Evolutionary conservation across 345 rosid species (phyloP).

Genomic region (Salix koriyanagi): DNA sequence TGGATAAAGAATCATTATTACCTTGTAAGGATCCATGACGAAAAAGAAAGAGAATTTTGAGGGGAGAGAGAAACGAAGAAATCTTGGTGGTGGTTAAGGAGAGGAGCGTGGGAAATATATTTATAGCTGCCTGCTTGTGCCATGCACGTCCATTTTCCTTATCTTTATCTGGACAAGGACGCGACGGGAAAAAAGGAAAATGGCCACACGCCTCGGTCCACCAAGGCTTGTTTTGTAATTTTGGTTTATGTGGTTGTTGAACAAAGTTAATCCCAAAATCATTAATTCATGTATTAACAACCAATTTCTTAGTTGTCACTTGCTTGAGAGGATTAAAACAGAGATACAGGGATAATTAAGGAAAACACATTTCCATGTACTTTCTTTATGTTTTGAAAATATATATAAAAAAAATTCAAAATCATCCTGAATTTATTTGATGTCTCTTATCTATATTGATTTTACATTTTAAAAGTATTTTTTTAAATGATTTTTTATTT

Average conservation of each 20-base stretch:
- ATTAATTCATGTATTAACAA: not conserved
- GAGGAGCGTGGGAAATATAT: not conserved
- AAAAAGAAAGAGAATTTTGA: not conserved
- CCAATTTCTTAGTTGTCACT: not conserved
- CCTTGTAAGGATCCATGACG: conserved; percentile 19
- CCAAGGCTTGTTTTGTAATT: not conserved
- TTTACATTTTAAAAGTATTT: too few relatives aligned
- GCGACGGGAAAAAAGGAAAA: not conserved
- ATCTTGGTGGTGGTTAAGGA: not conserved
- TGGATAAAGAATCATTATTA: not conserved
- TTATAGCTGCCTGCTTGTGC: not conserved
- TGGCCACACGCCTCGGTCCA: not conserved
- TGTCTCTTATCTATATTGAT: too few relatives aligned
- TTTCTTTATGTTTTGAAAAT: too few relatives aligned
- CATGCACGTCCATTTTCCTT: not conserved
- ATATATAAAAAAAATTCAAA: too few relatives aligned
- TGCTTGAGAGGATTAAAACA: too few relatives aligned
- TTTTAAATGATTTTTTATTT: too few relatives aligned
- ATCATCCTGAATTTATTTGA: too few relatives aligned
- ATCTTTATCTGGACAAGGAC: not conserved
- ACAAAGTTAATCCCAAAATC: not conserved
- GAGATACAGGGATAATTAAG: too few relatives aligned
- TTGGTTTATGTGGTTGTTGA: not conserved
- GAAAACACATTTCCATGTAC: too few relatives aligned
- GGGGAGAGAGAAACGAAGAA: too few relatives aligned